Conservation (phyloP, 208 protist genomes). For the Acanthamoeba royreba region DNA sequence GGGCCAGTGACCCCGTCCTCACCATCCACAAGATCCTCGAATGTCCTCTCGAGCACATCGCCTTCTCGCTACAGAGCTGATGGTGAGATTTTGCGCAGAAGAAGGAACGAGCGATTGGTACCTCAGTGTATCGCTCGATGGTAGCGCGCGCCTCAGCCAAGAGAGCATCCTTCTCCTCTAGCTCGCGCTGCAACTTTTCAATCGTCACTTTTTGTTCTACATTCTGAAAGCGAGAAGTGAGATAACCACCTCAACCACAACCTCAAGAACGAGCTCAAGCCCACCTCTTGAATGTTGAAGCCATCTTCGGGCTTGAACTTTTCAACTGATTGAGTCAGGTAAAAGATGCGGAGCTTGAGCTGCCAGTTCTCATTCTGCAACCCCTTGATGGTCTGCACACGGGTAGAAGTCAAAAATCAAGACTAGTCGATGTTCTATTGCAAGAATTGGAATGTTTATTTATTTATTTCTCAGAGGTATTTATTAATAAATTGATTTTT, state of each 20-base stretch:
- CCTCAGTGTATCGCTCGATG: not conserved
- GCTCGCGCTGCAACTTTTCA: not conserved
- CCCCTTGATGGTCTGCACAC: not conserved
- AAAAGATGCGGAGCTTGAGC: not conserved
- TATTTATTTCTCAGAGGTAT: no score
- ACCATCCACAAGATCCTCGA: not conserved
- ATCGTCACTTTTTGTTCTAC: not conserved
- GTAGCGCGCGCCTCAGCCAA: not conserved
- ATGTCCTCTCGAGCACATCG: not conserved
- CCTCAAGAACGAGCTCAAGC: not conserved
- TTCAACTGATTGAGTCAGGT: slow-evolving; percentile 7
- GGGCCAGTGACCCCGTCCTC: not conserved
- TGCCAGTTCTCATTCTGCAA: slow-evolving; percentile 19
- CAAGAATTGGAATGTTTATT: not conserved
- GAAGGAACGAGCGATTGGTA: not conserved
- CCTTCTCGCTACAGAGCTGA: not conserved
- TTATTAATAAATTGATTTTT: no score
- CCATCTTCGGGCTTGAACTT: slow-evolving; percentile 21
- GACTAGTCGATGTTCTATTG: not conserved
- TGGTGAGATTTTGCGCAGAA: not conserved
- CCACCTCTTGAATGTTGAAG: not conserved
- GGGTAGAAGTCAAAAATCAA: not conserved
- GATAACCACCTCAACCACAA: not conserved
- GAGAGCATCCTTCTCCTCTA: not conserved
- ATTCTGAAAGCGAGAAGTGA: not conserved